Base-by-base conservation (phyloP, 2,329 filamentous ascomycete genomes). In the Ophiostoma montium region DNA sequence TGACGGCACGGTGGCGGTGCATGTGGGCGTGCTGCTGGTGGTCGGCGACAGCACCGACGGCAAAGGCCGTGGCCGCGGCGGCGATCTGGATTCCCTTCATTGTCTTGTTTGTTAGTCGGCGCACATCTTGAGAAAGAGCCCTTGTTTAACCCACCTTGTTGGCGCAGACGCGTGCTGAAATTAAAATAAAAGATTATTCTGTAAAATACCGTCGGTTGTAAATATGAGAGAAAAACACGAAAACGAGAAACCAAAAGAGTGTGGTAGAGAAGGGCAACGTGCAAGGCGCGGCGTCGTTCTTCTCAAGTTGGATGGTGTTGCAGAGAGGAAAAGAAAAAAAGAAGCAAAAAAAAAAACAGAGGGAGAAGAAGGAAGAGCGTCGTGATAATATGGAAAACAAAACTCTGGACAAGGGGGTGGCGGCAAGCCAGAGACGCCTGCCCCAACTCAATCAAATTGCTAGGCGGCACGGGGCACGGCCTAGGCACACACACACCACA, bases 11-110 rank as follows among this genome's bases (percentile, higher is more conserved):
- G 55, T 77, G 78, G 52, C 71, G 71, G 61, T 82, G 79, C 53
- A 68, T 65, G 62, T 83, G 78, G 41, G 67, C 65, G 59, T 78
- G 74, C 57, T 60, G 56, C n/a, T n/a, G 23, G 46, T 76, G 72
- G 30, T 81, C 81, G 46, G 70, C 69, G 6, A 51, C n/a, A 50
- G 68, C 73, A 48, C 74, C 65, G 41, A 66, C 67, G 53, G 71
- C 72, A 48, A 77, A 57, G n/a, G n/a, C n/a, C 36, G 72, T 68
- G 51, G 72, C 75, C 65, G 71, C 70, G 52, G 76, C 60, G 60
- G 73, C 69, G 55, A 71, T 62, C 50, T 68, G 67, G 56, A 71
- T 55, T 50, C 65, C 65, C 68, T 72, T 75, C 73, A 76, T 76
- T 43, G 56, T 42, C 67, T 46, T 27, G 23, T 27, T 27, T n/a